Percentiles rank a stretch among this genome's conserved stretches.
These are phyloP conservation scores for Solidago caesia DNA, from an alignment of 129 eudicot genomes.

Conservation along the genomic window DNA sequence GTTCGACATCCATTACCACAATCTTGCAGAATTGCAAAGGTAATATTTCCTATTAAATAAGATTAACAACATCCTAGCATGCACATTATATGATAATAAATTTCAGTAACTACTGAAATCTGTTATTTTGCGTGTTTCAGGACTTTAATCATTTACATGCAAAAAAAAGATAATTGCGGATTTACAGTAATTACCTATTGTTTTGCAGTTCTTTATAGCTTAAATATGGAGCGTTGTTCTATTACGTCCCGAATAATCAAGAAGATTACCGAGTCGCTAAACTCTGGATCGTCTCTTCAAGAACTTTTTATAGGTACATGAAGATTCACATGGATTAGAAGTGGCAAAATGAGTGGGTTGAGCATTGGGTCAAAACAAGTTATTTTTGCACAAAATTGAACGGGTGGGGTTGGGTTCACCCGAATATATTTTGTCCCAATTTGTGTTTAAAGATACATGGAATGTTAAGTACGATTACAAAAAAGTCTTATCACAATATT, in stretches of 20 bases:
- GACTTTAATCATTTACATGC: not conserved
- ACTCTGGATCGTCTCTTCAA: conserved; percentile 59
- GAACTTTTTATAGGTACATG: conserved; percentile 68
- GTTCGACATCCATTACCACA: conserved; percentile 76
- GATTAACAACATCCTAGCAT: conserved; percentile 17
- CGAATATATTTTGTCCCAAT: not conserved
- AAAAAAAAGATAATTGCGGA: not conserved
- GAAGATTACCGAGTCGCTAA: conserved; percentile 68
- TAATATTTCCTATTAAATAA: conserved; percentile 14
- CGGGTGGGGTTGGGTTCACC: not conserved
- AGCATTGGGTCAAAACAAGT: not conserved
- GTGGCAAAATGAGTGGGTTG: not conserved
- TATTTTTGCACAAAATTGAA: not conserved
- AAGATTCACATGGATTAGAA: not conserved
- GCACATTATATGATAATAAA: conserved; percentile 3
- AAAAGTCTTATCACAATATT: not conserved
- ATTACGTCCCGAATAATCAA: conserved; percentile 88
- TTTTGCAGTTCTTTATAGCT: conserved; percentile 82
- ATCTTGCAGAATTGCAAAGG: conserved; percentile 86
- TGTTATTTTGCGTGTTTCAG: conserved; percentile 1
- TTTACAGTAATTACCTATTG: not conserved
- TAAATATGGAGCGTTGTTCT: conserved; percentile 70
- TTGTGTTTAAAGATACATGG: not conserved
- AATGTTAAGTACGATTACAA: not conserved
- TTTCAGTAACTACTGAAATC: not conserved